phyloP scores from a whole-genome alignment of 2,329 filamentous ascomycete species.

The Verticillium zaregamsianum region DNA sequence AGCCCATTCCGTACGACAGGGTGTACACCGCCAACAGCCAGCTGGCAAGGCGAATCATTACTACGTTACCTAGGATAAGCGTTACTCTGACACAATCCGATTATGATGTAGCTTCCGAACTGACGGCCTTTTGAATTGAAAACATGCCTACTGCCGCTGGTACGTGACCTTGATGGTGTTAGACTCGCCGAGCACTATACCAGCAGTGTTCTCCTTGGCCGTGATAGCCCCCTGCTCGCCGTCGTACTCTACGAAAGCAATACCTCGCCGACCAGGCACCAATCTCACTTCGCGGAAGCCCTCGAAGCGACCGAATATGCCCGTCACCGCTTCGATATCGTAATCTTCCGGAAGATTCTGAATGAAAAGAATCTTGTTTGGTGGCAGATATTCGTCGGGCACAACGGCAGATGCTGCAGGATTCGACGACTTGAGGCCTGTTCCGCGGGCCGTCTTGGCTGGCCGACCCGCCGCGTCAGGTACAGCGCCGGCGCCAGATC shows the following conservation, averaged over 20 bases:
- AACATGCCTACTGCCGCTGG: conserved; percentile 67
- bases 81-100: background rate
- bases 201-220: conserved; percentile 89
- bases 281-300: conserved; percentile 90
- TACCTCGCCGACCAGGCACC: conserved; percentile 80
- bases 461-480: conserved; percentile 50
- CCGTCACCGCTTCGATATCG: conserved; percentile 72
- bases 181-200: conserved; percentile 66
- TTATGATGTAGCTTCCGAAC: background rate
- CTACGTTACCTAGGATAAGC: background rate
- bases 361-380: conserved; percentile 94
- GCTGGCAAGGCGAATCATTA: background rate
- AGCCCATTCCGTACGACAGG: background rate
- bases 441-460: conserved; percentile 64
- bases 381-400: conserved; percentile 95
- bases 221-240: conserved; percentile 83
- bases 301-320: conserved; percentile 83
- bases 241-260: conserved; percentile 97
- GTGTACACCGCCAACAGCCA: background rate
- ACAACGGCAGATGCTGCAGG: conserved; percentile 67
- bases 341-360: conserved; percentile 88
- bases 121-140: background rate
- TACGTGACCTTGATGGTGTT: conserved; percentile 93
- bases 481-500: conserved; percentile 42
- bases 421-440: conserved; percentile 73